Evolutionary conservation across 139 green algal species (phyloP).

Genomic region (Coccomyxa sp.): DNA sequence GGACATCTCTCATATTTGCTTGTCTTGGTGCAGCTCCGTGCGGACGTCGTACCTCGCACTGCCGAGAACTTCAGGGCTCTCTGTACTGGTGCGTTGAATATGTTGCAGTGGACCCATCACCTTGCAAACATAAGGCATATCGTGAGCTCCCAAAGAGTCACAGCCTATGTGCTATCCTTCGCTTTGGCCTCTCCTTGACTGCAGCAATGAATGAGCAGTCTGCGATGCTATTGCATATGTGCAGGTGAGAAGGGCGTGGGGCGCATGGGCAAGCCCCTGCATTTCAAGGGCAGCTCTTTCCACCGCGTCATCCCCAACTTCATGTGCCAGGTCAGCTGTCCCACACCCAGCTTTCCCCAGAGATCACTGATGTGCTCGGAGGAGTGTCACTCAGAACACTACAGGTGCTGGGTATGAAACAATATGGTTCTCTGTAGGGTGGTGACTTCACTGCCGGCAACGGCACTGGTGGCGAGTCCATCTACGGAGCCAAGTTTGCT

Average conservation of each 20-base stretch:
- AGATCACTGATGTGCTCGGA: neutral
- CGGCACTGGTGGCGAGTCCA: slow-evolving; percentile 81
- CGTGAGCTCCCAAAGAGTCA: neutral
- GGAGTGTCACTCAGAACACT: neutral
- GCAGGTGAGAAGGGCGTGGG: slow-evolving; percentile 72
- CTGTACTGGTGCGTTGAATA: slow-evolving; percentile 64
- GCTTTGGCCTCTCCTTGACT: neutral
- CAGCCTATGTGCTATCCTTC: neutral
- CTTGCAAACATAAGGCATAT: slow-evolving; percentile 26
- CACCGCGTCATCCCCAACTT: slow-evolving; percentile 73
- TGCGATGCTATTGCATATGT: neutral
- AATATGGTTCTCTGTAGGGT: slow-evolving; percentile 17
- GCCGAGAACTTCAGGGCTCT: slow-evolving; percentile 90
- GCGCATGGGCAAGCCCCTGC: slow-evolving; percentile 71
- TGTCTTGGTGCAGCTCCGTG: slow-evolving; percentile 30
- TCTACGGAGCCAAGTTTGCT: slow-evolving; percentile 76
- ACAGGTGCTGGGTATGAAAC: neutral
- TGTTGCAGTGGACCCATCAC: slow-evolving; percentile 20
- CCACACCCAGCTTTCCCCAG: neutral
- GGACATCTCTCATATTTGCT: neutral
- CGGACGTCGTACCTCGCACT: slow-evolving; percentile 73
- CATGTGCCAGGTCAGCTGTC: slow-evolving; percentile 29
- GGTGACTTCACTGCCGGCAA: slow-evolving; percentile 60
- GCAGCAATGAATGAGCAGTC: neutral
- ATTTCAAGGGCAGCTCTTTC: slow-evolving; percentile 83